Evolutionary conservation across 2,329 filamentous ascomycete species (phyloP).

Genomic region (Atkinsonella texensis): DNA sequence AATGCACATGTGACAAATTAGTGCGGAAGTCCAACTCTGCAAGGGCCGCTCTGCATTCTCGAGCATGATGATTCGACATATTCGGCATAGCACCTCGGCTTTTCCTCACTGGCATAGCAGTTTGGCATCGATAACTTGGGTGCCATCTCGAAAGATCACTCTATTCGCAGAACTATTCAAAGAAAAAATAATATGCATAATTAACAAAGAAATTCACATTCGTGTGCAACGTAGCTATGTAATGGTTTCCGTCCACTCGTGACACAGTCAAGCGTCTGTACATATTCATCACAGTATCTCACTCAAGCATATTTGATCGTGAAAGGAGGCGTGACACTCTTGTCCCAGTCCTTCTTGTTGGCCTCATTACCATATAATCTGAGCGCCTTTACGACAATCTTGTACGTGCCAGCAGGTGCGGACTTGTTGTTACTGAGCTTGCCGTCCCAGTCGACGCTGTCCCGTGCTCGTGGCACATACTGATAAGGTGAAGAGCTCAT

Average conservation of each 20-base stretch:
- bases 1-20: too few relatives aligned
- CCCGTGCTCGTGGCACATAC: conserved; percentile 9
- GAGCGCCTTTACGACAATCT: conserved; percentile 7
- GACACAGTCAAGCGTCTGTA: neutral
- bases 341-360: conserved; percentile 10
- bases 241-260: neutral
- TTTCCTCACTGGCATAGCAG: too few relatives aligned
- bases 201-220: neutral
- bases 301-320: conserved; percentile 1
- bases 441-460: conserved; percentile 26
- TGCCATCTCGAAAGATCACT: too few relatives aligned
- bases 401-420: conserved; percentile 29
- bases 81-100: too few relatives aligned
- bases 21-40: too few relatives aligned
- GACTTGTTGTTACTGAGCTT: conserved; percentile 26
- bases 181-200: too few relatives aligned
- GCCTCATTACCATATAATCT: conserved; percentile 9
- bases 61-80: too few relatives aligned
- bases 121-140: too few relatives aligned
- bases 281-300: neutral
- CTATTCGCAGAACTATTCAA: too few relatives aligned
- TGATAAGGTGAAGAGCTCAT: conserved; percentile 23
- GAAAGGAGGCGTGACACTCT: conserved; percentile 1
- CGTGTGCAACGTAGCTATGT: neutral
- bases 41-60: too few relatives aligned